Evolutionary conservation across 176 grass and related monocot genomes (phyloP), one percentile per base, ranked within the genome.

Genomic region (Coix lacrymajobi): DNA sequence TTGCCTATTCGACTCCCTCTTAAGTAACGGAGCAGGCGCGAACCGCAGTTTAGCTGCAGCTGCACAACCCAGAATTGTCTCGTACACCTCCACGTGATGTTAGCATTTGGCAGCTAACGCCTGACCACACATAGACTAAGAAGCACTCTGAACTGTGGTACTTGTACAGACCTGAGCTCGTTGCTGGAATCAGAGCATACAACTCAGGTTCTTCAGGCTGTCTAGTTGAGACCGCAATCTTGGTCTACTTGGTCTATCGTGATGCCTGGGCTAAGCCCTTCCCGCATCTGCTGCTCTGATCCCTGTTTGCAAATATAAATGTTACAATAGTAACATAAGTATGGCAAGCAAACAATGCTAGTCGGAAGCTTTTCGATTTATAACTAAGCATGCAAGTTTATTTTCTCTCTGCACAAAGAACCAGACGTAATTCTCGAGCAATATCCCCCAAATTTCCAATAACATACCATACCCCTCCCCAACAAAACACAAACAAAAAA

Each of bases 271-370:
- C 90, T 88, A 69, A 85, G 82, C 29, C 62, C 90, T 34, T 88
- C 90, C 70, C 89, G 90, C 86, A 89, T 79, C 69, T 92, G 86
- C 75, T 85, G 86, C 74, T 38, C 83, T 45, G 73, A 72, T 56
- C 75, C 90, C 90, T 92, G 78, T 69, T 79, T 62, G 49, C 1
- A 14, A 14, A 57, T 56, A 28, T 11, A 71, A 24, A 78, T 31
- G 56, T 89, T 58, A 76, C 49, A 77, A 31, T 54, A 30, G 2
- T 37, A 52, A 52, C 11, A 67, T 43, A 29, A 2, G 36, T 14
- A 29, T 7, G 49, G 41, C 11, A 39, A 24, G n/a, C n/a, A n/a
- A 17, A 12, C 24, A 65, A 37, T 31, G 13, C 22, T 31, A 24
- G 26, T 31, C 11, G 0, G 22, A 24, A 39, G 30, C 32, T 49